Evolutionary conservation across 140 eudicot genomes (phyloP), one percentile per base, ranked within the genome.

Genomic region (Artemisia princeps): DNA sequence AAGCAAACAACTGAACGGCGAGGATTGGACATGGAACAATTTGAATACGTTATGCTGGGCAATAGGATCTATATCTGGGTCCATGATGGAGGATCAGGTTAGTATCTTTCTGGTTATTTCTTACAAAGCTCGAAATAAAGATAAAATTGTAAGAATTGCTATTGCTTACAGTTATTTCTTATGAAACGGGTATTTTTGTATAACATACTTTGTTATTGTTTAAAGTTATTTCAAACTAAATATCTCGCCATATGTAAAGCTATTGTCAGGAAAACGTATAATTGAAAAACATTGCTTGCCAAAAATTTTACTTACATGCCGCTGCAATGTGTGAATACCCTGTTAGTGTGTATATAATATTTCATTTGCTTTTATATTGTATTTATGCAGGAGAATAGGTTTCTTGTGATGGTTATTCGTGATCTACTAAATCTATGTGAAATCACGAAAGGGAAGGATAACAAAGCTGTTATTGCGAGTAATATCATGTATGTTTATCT

Each of bases 381-480:
- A 7, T 37, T 6, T 6, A 37, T 37, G 76, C 94, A 91, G 96
- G 99, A 94, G 72, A 94, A 94, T 64, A 84, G 96, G 64, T 94
- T 94, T 77, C 86, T 94, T 23, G 99, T 94, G 75, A 84, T 94
- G 99, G 99, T 94, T 75, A 94, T 94, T 69, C 95, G 96, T 9
- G 99, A 94, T 77, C 75, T 94, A 17, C 80, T 94, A n/a, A 94
- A 94, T 78, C 85, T 94, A 1, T 94, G 99, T 78, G 99, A 94
- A 79, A 76, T 88, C 42, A 94, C 90, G 6, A 94, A 88, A 70
- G 99, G 99, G 46, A 94, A 94, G 78, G 99, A 94, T 73, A 94
- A 94, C 76, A 94, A 94, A 73, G 99, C 99, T 70, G 99, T 94
- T 51, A 94, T 94, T 75, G 99, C 99, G 13, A 94, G 99, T 74